Evolutionary conservation across 345 rosid genomes (phyloP), one percentile per base, ranked within the genome.

Genomic region (Melastoma malabathricum): DNA sequence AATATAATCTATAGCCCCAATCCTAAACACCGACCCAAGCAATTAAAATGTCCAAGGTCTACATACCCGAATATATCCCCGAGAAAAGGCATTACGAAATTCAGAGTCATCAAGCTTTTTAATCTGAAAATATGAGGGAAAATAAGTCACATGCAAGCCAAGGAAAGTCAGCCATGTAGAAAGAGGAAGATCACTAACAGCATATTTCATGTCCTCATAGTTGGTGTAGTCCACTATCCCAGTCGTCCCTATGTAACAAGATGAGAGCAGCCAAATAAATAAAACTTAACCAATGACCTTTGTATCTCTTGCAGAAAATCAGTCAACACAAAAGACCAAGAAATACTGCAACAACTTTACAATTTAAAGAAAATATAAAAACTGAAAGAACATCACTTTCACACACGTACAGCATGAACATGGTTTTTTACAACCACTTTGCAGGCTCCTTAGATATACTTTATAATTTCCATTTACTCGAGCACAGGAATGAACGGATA

Each of bases 201-300:
- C 97, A 53, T 82, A 85, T 67, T 77, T 84, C 98, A 92, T 84
- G 64, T 83, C 97, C 51, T 92, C 95, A 68, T 87, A 83, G 65
- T 62, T 81, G 57, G 78, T 81, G 62, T 92, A 92, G 55, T 87
- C 98, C 18, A 82, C 95, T 70, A 92, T 81, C 38, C 98, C 98
- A 0, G 83, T 71, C 73, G 81, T 77, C 43, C 95, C 98, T 92
- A 72, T 68, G 70, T 45, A 61, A 20, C 15, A 55, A 47, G 46
- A 34, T 34, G 41, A 34, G 41, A 34, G 12, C 41, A 34, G 41
- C 12, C 12, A 12, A 34, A 34, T 34, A 9, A 34, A 34, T 12
- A 34, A 34, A 34, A 9, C 10, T 34, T 34, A 34, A 34, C 41
- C 41, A 34, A 34, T 10, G 9, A 34, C 41, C 41, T 34, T 34